Percentiles rank a stretch among this genome's conserved stretches.
Conservation (phyloP, 768 basidiomycete genomes). For the Pulveroboletus sp. region DNA sequence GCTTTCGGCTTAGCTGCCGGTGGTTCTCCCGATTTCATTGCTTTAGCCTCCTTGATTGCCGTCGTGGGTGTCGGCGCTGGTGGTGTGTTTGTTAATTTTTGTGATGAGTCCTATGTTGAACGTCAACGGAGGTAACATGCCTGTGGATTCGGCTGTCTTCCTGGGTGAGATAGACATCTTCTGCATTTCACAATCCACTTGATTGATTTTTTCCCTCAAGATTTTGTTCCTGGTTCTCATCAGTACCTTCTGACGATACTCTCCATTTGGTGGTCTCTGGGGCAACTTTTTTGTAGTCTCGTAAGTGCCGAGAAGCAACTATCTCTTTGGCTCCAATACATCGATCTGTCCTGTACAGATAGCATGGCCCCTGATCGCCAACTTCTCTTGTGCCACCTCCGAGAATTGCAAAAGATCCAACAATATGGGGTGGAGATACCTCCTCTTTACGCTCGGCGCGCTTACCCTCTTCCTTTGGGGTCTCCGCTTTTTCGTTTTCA, state of each 20-base stretch:
- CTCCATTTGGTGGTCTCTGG: conserved; percentile 57
- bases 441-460: conserved; percentile 49
- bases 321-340: background rate
- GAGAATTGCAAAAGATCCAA: conserved; percentile 35
- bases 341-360: conserved; percentile 30
- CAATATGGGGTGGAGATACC: conserved; percentile 66
- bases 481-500: conserved; percentile 49
- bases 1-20: conserved; percentile 51
- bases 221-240: conserved; percentile 48
- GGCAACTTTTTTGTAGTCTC: conserved; percentile 47
- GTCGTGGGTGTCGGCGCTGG: conserved; percentile 46
- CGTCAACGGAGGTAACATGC: conserved; percentile 40
- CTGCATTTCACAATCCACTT: background rate
- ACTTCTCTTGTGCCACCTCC: conserved; percentile 43
- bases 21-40: conserved; percentile 41
- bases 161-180: conserved; percentile 31
- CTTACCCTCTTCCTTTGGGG: conserved; percentile 50
- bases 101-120: background rate
- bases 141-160: conserved; percentile 51
- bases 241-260: conserved; percentile 56
- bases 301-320: conserved; percentile 22
- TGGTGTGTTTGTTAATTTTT: conserved; percentile 22
- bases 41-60: conserved; percentile 45
- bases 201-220: conserved; percentile 27
- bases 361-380: conserved; percentile 56